Base-by-base conservation (phyloP, 2,329 filamentous ascomycete genomes). In the Elsinoe fawcettii region DNA sequence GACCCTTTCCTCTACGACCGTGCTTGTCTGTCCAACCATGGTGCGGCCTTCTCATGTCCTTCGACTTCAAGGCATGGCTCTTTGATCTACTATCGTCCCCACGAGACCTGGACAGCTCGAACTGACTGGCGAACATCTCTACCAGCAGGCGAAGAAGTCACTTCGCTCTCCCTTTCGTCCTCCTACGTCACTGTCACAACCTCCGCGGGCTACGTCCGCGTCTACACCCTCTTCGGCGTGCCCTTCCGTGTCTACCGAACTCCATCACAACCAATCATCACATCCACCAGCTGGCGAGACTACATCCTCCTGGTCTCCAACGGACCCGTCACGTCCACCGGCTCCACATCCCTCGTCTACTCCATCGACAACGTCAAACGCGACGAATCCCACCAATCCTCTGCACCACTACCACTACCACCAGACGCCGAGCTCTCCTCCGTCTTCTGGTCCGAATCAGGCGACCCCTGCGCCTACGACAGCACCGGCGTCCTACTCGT, bases 231-330 rank as follows among this genome's bases (percentile, higher is more conserved):
- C 12, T 97, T 93, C 69, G 93, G 93, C 23, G 84, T 95, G 32
- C 91, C 93, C 0, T 87, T 90, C 63, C 85, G 88, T 51, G 85
- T 99, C 1, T 96, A 95, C 70, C 81, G 93, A 22, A 90, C 95
- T 62, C 97, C 97, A 75, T 91, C 87, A 71, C 83, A 82, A 2
- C 91, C 92, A 1, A 88, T 89, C 54, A 90, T 99, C 18, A 93
- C 90, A 0, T 99, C 93, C 67, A 90, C 90, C 0, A 92, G 90
- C 64, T 97, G 89, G 88, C 81, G 87, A 62, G 90, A 99, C 75
- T 97, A 97, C 70, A 86, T 99, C n/a, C 80, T 97, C 68, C 96
- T 91, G 0, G 83, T 99, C 63, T 92, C 92, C 56, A 99, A 99
- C 65, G 95, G 95, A 0, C 84, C 93, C 0, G 81, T 95, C 32